Percentiles rank a stretch among this genome's conserved stretches.
These are phyloP conservation scores for Starmerella bombicola DNA, from an alignment of 805 yeast species.

Conservation along the genomic window DNA sequence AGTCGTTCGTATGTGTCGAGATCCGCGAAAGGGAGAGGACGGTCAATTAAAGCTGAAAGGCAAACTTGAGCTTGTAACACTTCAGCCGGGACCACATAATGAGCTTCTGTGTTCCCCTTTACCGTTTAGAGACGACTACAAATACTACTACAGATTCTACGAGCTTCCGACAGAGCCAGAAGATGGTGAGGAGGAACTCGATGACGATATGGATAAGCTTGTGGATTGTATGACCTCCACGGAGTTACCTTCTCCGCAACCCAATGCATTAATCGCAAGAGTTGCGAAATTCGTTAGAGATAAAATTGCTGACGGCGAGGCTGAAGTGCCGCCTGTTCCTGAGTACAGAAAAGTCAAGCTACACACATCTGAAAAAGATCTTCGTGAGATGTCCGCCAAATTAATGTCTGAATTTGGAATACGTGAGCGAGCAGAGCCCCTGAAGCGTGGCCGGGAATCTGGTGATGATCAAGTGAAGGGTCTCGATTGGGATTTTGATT, in stretches of 20 bases:
- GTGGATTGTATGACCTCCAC: slow-evolving; percentile 12
- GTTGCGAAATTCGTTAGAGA: not conserved
- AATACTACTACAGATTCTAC: slow-evolving; percentile 10
- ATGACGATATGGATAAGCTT: slow-evolving; percentile 11
- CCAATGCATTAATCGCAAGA: slow-evolving; percentile 8
- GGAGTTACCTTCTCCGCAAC: not conserved
- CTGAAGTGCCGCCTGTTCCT: slow-evolving; percentile 5
- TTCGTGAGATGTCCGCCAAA: not conserved
- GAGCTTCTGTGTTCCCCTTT: slow-evolving; percentile 13
- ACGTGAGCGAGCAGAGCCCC: slow-evolving; percentile 5
- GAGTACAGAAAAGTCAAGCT: too few relatives aligned
- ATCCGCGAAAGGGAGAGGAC: slow-evolving; percentile 1
- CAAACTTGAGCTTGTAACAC: slow-evolving; percentile 12
- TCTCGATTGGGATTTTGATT: not conserved
- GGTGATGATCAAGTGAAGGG: not conserved
- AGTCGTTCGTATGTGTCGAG: slow-evolving; percentile 17
- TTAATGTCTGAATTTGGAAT: slow-evolving; percentile 3
- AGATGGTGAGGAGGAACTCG: slow-evolving; percentile 8
- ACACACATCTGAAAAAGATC: not conserved
- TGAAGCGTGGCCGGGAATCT: not conserved
- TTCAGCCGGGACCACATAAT: slow-evolving; percentile 14
- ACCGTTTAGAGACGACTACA: slow-evolving; percentile 20
- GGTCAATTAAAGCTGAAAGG: slow-evolving; percentile 10
- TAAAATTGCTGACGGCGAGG: slow-evolving; percentile 7
- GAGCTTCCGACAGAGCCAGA: slow-evolving; percentile 7